Evolutionary conservation across 78 protist genomes (phyloP).

Genomic region (Reticulomyxa filosa): DNA sequence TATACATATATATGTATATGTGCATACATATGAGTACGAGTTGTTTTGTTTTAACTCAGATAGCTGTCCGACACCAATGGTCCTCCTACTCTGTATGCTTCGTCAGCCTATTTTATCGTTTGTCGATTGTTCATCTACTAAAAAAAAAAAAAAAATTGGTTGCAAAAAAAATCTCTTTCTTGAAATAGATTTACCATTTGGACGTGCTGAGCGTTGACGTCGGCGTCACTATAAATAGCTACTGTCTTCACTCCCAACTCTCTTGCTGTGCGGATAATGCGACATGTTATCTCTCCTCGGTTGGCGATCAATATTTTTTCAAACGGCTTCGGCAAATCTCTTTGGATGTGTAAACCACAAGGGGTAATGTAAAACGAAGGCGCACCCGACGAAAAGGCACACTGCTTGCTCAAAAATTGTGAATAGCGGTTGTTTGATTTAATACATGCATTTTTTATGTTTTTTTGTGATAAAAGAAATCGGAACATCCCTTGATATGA

Average conservation of each 20-base stretch:
- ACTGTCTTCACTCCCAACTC: conserved; percentile 79
- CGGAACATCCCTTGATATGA: too few relatives aligned
- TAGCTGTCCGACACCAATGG: conserved; percentile 12
- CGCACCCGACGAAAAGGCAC: too few relatives aligned
- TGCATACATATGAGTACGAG: background rate
- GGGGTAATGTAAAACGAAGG: too few relatives aligned
- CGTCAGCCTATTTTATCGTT: background rate
- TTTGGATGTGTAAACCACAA: background rate
- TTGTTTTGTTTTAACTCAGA: background rate
- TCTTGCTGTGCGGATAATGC: conserved; percentile 68
- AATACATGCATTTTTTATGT: too few relatives aligned
- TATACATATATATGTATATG: background rate
- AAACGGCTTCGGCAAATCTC: background rate
- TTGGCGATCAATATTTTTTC: conserved; percentile 19
- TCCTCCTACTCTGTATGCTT: conserved; percentile 24
- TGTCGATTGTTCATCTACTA: background rate
- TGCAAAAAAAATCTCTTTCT: background rate
- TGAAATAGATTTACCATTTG: background rate
- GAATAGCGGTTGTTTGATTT: too few relatives aligned
- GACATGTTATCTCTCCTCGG: conserved; percentile 94
- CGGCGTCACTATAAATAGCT: conserved; percentile 77
- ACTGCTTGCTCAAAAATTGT: too few relatives aligned
- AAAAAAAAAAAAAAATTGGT: background rate
- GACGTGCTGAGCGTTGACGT: conserved; percentile 25
- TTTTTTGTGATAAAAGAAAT: too few relatives aligned